Evolutionary conservation across 805 yeast genomes (phyloP).

Genomic region (Yarrowia sp.): DNA sequence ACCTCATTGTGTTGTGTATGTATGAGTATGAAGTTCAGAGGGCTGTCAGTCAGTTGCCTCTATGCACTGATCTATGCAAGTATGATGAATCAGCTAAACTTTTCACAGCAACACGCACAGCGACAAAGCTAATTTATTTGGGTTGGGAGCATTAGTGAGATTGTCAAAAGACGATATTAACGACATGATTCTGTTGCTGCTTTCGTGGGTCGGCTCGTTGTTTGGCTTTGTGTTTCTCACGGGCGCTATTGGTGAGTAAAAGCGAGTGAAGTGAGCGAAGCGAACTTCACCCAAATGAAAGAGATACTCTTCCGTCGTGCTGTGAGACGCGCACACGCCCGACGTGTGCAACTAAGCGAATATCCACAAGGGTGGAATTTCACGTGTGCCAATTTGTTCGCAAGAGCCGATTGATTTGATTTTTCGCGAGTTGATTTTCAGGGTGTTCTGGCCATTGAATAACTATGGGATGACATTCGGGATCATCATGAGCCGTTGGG

Average conservation of each 20-base stretch:
- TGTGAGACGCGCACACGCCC: too few relatives aligned
- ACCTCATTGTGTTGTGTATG: neutral
- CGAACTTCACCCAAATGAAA: too few relatives aligned
- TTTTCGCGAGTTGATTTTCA: too few relatives aligned
- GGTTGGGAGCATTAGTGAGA: conserved; percentile 12
- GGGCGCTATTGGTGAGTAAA: conserved; percentile 41
- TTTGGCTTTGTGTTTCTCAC: conserved; percentile 54
- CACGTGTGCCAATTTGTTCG: too few relatives aligned
- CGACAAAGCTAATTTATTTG: neutral
- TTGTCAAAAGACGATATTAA: neutral
- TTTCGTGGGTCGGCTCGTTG: conserved; percentile 60
- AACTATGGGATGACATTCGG: too few relatives aligned
- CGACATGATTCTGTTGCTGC: conserved; percentile 54
- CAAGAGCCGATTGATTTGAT: too few relatives aligned
- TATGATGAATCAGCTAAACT: neutral
- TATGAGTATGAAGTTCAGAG: neutral
- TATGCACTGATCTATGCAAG: conserved; percentile 20
- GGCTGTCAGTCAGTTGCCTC: neutral
- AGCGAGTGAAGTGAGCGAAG: neutral
- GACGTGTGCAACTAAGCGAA: too few relatives aligned
- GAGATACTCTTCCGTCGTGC: too few relatives aligned
- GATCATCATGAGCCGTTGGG: too few relatives aligned
- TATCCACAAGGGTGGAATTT: too few relatives aligned
- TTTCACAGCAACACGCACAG: neutral
- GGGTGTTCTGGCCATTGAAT: too few relatives aligned